Base-by-base conservation (phyloP, 306 rosid species). In the Urtica urens region DNA sequence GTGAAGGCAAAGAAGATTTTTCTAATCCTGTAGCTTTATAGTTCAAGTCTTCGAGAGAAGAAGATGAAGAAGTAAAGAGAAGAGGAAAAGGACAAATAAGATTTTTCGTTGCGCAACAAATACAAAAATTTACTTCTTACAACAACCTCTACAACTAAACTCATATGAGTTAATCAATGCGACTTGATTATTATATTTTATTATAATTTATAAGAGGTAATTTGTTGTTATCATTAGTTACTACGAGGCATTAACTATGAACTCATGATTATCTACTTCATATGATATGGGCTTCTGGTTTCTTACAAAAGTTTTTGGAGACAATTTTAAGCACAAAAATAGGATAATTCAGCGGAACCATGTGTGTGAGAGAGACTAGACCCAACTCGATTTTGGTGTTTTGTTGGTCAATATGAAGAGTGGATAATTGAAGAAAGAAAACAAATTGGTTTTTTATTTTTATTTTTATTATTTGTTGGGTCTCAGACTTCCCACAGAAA, bases 11-110 rank as follows among this genome's bases (percentile, higher is more conserved):
- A 27, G 17, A 40, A 34, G 13, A 38, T 11, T n/a, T n/a, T n/a
- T 20, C 17, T 3, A 27, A 23, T 57, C 69, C 58, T 55, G 46
- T 19, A 41, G 59, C 31, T 38, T 38, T 41, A 29, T 53, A 29
- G 31, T 27, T 40, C 15, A 13, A 35, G n/a, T n/a, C n/a, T n/a
- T n/a, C n/a, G 6, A 23, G 33, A 17, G 31, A 38, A 5, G 6
- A 10, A 50, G n/a, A 10, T 10, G 45, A 52, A 14, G 16, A 21
- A 37, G 22, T 15, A 37, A 18, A 18, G 27, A 30, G 22, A 4
- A 13, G 5, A 42, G 15, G 15, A 42, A 21, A 17, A 42, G 2
- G 9, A 19, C 13, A 19, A 19, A 19, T 18, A 11, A 0, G 13
- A 42, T 10, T 5, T 17, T 42, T 1, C 12, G 11, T 46, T 24